phyloP scores from a whole-genome alignment of 129 eudicot genomes.

The Escallonia rubra region DNA sequence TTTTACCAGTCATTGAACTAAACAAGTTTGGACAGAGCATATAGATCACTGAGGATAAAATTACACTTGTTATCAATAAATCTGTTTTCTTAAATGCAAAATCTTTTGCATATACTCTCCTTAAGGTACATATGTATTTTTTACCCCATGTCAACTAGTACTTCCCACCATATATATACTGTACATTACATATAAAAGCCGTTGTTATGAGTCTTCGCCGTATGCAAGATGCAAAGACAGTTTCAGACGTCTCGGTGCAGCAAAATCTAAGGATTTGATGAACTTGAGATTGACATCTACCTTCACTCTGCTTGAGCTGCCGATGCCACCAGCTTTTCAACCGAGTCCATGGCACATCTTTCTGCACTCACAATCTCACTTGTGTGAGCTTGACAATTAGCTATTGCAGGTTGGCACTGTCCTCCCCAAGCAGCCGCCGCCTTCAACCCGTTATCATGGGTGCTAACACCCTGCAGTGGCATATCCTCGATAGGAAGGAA shows the following conservation, averaged over 20 bases:
- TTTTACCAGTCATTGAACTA: too few relatives aligned
- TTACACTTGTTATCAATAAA: too few relatives aligned
- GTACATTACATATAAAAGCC: too few relatives aligned
- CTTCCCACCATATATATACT: too few relatives aligned
- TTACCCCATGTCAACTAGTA: too few relatives aligned
- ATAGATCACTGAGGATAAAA: too few relatives aligned
- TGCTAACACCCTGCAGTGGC: too few relatives aligned
- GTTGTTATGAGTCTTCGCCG: background rate
- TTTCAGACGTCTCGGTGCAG: too few relatives aligned
- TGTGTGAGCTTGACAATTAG: conserved; percentile 17
- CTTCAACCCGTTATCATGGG: background rate
- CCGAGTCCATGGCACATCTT: background rate
- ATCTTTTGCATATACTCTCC: too few relatives aligned
- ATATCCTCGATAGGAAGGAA: conserved; percentile 1
- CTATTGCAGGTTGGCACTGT: conserved; percentile 9
- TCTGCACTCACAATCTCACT: background rate
- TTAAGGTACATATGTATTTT: too few relatives aligned
- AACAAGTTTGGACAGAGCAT: too few relatives aligned
- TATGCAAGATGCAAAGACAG: background rate
- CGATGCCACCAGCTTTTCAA: background rate
- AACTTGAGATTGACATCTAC: background rate
- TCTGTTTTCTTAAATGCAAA: too few relatives aligned
- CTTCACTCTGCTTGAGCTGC: conserved; percentile 5
- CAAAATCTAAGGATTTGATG: background rate
- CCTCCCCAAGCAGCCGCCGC: conserved; percentile 5